Base-by-base conservation (phyloP, 768 basidiomycete genomes). In the Panellus pusillus region DNA sequence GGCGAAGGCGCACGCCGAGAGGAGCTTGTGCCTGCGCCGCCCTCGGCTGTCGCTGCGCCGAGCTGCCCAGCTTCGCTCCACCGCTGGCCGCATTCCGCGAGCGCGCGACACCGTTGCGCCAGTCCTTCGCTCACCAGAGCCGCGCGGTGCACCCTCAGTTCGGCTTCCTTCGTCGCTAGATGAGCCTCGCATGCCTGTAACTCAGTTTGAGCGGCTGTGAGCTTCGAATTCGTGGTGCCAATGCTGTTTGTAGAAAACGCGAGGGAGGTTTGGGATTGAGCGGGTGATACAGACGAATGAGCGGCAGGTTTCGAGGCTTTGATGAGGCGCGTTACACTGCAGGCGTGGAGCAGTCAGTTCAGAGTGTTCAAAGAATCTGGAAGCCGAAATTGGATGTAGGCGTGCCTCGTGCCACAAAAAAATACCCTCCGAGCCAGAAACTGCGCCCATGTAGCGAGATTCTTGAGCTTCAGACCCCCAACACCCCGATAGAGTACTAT, bases 131-230 rank as follows among this genome's bases (percentile, higher is more conserved):
- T 72, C 12, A 89, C 75, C 8, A 84, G 74, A n/a, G 71, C 71
- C n/a, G 72, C 66, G 0, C 89, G 75, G 44, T 77, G 70, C 0
- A 64, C 62, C 6, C 79, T 79, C 7, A 91, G 76, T 52, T 85
- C 85, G 17, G 70, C 76, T 64, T 93, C 89, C 65, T 89, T 89
- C 24, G 71, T 54, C 0, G 84, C 84, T 2, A 93, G 76, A 50
- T 87, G 87, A 0, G 79, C 73, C 64, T 93, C 91, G 66, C 91
- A 93, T 9, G 89, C 91, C 61, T 91, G 90, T 17, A 93, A 73
- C 58, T 92, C 87, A 0, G 84, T 73, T 59, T 92, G 91, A 0
- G 90, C 89, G 2, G 80, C 71, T 0, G 73, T 72, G 8, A 90
- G 76, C 63, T 89, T 90, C n/a, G 54, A 15, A 36, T 52, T 60